Evolutionary conservation across 768 basidiomycete genomes (phyloP), one percentile per base, ranked within the genome.

Genomic region (Leucogyrophana mollusca): DNA sequence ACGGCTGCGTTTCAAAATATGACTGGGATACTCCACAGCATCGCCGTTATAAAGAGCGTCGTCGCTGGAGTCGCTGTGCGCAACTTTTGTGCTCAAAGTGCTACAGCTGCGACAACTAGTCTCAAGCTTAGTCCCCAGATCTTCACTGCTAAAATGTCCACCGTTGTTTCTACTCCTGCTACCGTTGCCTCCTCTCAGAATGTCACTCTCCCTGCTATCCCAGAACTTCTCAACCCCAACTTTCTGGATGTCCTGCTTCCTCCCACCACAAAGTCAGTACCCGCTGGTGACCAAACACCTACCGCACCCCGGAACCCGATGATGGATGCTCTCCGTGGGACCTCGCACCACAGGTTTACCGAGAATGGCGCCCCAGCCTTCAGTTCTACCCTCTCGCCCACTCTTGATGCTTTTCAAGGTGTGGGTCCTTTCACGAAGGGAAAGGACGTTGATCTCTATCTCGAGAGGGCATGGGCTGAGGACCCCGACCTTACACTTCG

Each of bases 191-290:
- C 67, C 17, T 55, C 70, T 35, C 82, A 81, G 52, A 68, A 62
- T 35, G 66, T 82, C 41, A 70, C 74, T 5, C 66, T 85, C 10
- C 85, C 84, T 1, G 46, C 62, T 30, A 73, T 87, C 36, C 76
- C 75, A 1, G 83, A 85, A 54, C 76, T 87, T 23, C 78, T 72
- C 46, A 62, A 80, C 43, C 64, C 74, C 24, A 71, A 76, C 53
- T 84, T 78, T 52, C 73, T 85, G 42, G 73, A 85, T 57, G 55
- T 70, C 34, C 73, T 86, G 17, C 51, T 85, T n/a, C 81, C 82
- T 23, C 39, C 50, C 2, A 25, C 42, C 4, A 30, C 20, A 34
- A 18, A 36, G 17, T n/a, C 38, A 14, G n/a, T 18, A 43, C 41
- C 30, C 20, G 35, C 43, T 36, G 20, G 42, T 25, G 36, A 45